Base-by-base conservation (phyloP, 371 early-diverging fungal species). In the Zancudomyces culisetae region DNA sequence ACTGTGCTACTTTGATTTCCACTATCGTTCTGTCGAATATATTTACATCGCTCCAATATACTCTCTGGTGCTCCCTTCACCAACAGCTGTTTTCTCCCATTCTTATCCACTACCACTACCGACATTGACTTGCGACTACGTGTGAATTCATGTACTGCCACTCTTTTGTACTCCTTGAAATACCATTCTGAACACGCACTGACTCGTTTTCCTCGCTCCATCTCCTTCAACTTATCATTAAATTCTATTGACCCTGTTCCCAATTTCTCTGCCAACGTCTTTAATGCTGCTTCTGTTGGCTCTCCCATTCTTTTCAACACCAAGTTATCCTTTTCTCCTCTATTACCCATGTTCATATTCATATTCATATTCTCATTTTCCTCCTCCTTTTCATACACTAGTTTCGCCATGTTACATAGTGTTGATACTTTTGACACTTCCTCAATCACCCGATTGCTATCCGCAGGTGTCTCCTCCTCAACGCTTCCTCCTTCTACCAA, bases 241-340 rank as follows among this genome's bases (percentile, higher is more conserved):
- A 82, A 69, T 6, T 55, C 52, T 2, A 60, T 28, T 58, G 81
- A 76, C 42, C 77, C 72, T 0, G 91, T 81, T 43, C 87, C 86
- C 28, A 95, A 57, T 67, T 93, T 93, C 66, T 96, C 97, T 22
- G 84, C 92, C 27, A 95, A 74, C 21, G 87, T 84, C 56, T 81
- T 80, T 49, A 96, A 75, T 18, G 97, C 95, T n/a, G 94, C 97
- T 69, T 96, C 97, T 24, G 97, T 96, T n/a, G 97, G 96, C 74
- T 97, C 97, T 53, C 97, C 97, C 53, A 91, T 76, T 41, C 83
- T 83, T 58, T 83, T 83, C 20, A 74, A 52, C 3, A 85, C 81
- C 29, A 60, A 20, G 15, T 50, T 4, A 59, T 79, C 79, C 35
- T 58, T 56, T 65, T 81, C 85, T 1, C 45, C 27, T 45, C 76